Evolutionary conservation across 352 stramenopile genomes (phyloP).

Genomic region (Globisporangium middletonii): DNA sequence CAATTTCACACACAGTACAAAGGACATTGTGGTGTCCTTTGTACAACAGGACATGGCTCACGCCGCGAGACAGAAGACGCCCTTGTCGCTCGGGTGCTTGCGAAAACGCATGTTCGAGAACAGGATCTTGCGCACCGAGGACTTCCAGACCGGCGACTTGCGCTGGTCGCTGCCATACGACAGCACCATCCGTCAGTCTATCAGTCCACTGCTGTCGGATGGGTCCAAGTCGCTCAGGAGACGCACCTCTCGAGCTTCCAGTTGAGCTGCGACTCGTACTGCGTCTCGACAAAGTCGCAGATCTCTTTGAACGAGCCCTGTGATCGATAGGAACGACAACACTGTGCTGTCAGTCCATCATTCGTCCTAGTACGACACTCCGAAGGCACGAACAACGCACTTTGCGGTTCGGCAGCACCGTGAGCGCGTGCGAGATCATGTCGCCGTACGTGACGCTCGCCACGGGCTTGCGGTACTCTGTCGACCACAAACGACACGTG

Average conservation of each 20-base stretch:
- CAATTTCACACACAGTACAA: too few species aligned
- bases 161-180: conserved; percentile 47
- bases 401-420: conserved; percentile 53
- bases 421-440: conserved; percentile 86
- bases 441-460: conserved; percentile 82
- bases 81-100: conserved; percentile 67
- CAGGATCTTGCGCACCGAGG: conserved; percentile 86
- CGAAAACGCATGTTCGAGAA: conserved; percentile 85
- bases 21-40: not conserved
- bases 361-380: not conserved
- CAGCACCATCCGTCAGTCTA: too few species aligned
- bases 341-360: not conserved
- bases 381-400: conserved; percentile 20
- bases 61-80: conserved; percentile 62
- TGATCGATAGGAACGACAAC: too few species aligned
- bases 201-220: too few species aligned
- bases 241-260: conserved; percentile 85
- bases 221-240: conserved; percentile 3
- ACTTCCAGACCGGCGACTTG: conserved; percentile 88
- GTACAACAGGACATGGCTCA: conserved; percentile 16
- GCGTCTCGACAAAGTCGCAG: conserved; percentile 81
- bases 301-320: conserved; percentile 87
- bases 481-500: too few species aligned
- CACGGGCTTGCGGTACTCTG: conserved; percentile 77
- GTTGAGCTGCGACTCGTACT: conserved; percentile 86